Evolutionary conservation across 768 basidiomycete genomes (phyloP), one percentile per base, ranked within the genome.

Genomic region (Suillus fuscotomentosus): DNA sequence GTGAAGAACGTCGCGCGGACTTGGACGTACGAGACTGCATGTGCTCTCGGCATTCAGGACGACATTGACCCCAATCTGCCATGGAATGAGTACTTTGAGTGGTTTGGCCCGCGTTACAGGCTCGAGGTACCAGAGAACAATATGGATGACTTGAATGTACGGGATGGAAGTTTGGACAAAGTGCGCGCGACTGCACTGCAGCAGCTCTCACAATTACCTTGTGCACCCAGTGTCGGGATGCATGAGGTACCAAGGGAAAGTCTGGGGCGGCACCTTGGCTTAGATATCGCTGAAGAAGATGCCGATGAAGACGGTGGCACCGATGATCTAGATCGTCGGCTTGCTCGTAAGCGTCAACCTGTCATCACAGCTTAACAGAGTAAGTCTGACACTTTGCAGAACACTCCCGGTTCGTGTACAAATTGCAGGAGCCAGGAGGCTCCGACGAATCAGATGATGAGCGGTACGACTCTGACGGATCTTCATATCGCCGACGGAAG

Each of bases 21-120:
- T 42, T 99, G 97, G 97, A 89, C 95, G 38, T 97, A 93, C 79
- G 97, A 99, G 76, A 99, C 97, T 0, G 97, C 95, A 1, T 91
- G 96, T 70, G 93, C 94, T 24, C 84, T 95, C n/a, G 96, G 94
- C 2, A 84, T 91, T 53, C 90, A 95, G 71, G 80, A 92, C 48
- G 84, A 84, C 14, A 88, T 92, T 61, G 89, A 94, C 72, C 83
- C 84, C 22, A 90, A 92, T 68, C 77, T 95, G 63, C 92, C 92
- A 2, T 94, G 88, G 87, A 92, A 89, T 75, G 86, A 89, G 69
- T 97, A 95, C 75, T 93, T 98, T 73, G 97, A 99, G 75, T 99
- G 95, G 89, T 99, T 96, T 74, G 97, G 96, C 0, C 97, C 97
- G 17, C 81, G 95, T 66, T 99, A 96, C 77, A 83, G 95, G 66